A percentile compares a stretch with the other conserved stretches of the same genome.
Evolutionary conservation across 1,284 basidiomycete species (phyloP).

Genomic region (Tetrapyrgos nigripes): DNA sequence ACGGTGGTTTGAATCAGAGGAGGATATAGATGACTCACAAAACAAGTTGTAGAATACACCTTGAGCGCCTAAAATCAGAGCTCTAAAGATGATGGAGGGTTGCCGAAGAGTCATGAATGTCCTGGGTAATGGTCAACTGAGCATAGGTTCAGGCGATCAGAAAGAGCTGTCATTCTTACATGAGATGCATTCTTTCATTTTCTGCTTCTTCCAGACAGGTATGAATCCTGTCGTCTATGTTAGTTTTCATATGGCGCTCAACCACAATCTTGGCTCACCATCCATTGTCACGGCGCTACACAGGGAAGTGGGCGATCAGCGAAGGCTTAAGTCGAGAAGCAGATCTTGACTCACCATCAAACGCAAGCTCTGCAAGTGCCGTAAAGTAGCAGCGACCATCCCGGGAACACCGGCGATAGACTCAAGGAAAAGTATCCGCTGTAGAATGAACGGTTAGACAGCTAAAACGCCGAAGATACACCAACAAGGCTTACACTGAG

Average conservation of each 20-base stretch:
- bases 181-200: conserved; percentile 94
- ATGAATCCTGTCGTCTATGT: conserved; percentile 59
- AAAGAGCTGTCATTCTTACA: conserved; percentile 50
- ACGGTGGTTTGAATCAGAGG: conserved; percentile 14
- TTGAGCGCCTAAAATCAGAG: conserved; percentile 86
- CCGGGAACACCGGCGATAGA: conserved; percentile 93
- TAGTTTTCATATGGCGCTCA: conserved; percentile 25
- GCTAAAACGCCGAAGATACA: neutral
- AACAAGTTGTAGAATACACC: conserved; percentile 92
- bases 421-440: conserved; percentile 90
- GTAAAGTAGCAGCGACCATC: conserved; percentile 90
- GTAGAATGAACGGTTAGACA: conserved; percentile 9
- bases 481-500: conserved; percentile 57
- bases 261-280: conserved; percentile 54
- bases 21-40: conserved; percentile 56
- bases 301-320: conserved; percentile 13
- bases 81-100: conserved; percentile 81
- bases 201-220: conserved; percentile 93
- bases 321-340: conserved; percentile 4
- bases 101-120: conserved; percentile 89
- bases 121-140: conserved; percentile 45
- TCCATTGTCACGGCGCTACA: conserved; percentile 85
- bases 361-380: conserved; percentile 84
- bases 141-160: conserved; percentile 1
- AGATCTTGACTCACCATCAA: conserved; percentile 63